Conservation (phyloP, 352 stramenopile species). For the Globisporangium rhizosaccharum region DNA sequence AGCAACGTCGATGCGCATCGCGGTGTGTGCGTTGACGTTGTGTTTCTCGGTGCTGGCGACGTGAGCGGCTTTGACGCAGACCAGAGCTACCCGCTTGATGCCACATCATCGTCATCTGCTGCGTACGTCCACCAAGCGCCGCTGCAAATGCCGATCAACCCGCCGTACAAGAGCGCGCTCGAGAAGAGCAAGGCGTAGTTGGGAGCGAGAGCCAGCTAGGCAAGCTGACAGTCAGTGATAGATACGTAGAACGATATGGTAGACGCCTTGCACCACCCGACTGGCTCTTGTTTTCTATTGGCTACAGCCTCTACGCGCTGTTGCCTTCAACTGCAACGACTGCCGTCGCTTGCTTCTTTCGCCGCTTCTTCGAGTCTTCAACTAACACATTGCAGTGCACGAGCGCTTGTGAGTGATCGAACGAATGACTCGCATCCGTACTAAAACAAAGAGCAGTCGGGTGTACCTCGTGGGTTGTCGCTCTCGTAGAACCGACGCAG, state of each 20-base stretch:
- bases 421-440: neutral
- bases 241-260: neutral
- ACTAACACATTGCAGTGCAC: conserved; percentile 19
- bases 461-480: conserved; percentile 82
- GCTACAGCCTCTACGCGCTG: neutral
- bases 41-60: conserved; percentile 68
- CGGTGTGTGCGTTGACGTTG: conserved; percentile 50
- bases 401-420: neutral
- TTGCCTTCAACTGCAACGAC: conserved; percentile 4
- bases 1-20: conserved; percentile 32
- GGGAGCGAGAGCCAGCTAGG: neutral
- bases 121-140: conserved; percentile 70
- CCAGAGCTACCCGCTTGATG: conserved; percentile 77
- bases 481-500: conserved; percentile 88
- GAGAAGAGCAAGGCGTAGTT: conserved; percentile 37
- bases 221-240: conserved; percentile 10
- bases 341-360: conserved; percentile 36
- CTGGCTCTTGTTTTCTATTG: too few relatives aligned
- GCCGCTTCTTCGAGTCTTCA: conserved; percentile 75
- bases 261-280: too few relatives aligned
- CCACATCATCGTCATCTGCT: neutral
- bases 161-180: conserved; percentile 72
- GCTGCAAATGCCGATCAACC: conserved; percentile 83
- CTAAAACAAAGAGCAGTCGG: neutral
- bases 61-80: conserved; percentile 80